These are phyloP conservation scores for Naganishia albida DNA, from an alignment of 1,284 basidiomycete genomes.

Conservation along the genomic window DNA sequence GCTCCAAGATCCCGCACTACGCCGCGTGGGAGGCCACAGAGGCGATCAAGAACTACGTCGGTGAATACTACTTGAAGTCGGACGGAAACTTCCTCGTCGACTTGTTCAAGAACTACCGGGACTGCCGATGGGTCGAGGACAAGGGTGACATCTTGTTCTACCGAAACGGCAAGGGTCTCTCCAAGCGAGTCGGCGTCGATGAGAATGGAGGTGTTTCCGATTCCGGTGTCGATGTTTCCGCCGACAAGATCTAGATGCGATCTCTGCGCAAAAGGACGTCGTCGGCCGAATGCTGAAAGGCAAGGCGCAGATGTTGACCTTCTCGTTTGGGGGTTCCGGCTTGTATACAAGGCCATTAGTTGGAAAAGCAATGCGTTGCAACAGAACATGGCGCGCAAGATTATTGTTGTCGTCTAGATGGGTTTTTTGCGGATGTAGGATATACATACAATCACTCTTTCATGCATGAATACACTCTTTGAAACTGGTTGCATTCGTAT, in stretches of 20 bases:
- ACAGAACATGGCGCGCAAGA: neutral
- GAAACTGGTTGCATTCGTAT: neutral
- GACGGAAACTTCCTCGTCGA: conserved; percentile 59
- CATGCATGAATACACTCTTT: neutral
- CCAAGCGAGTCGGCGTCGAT: conserved; percentile 65
- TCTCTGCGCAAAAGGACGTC: no score
- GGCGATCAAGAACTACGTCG: conserved; percentile 80
- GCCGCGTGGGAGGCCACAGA: conserved; percentile 84
- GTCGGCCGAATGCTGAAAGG: no score
- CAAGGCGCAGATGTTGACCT: neutral
- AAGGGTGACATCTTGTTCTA: conserved; percentile 88
- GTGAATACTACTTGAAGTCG: conserved; percentile 58
- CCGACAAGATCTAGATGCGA: conserved; percentile 40
- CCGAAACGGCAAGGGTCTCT: conserved; percentile 81
- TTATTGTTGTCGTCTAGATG: conserved; percentile 1
- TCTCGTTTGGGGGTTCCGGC: neutral
- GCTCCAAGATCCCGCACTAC: conserved; percentile 90
- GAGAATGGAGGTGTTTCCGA: conserved; percentile 68
- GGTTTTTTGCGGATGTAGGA: neutral
- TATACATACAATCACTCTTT: conserved; percentile 2
- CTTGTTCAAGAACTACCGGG: conserved; percentile 57
- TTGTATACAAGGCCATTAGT: no score
- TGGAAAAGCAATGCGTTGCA: no score
- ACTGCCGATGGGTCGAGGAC: conserved; percentile 79
- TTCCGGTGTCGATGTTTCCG: conserved; percentile 76